Evolutionary conservation across 2,329 filamentous ascomycete species (phyloP).

Genomic region (Alternaria consortialis): DNA sequence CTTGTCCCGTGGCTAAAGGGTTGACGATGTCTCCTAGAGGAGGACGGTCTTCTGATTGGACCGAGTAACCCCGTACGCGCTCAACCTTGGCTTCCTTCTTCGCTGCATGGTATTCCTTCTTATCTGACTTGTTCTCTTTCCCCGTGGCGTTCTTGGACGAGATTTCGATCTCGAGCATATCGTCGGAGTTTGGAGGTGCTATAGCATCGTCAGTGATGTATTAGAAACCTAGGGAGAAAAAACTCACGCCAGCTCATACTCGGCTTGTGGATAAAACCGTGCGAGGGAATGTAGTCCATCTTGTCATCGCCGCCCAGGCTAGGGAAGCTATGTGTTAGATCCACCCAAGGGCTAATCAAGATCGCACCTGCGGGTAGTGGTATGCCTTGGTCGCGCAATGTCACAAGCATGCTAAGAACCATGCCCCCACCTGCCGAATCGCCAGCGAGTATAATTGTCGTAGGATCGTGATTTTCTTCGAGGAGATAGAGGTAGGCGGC

Average conservation of each 20-base stretch:
- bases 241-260: slow-evolving; percentile 78
- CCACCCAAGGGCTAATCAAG: slow-evolving; percentile 93
- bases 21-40: slow-evolving; percentile 19
- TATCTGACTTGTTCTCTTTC: slow-evolving; percentile 17
- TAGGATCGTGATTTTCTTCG: slow-evolving; percentile 73
- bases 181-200: slow-evolving; percentile 82
- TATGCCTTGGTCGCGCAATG: slow-evolving; percentile 81
- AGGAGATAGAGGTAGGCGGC: slow-evolving; percentile 88
- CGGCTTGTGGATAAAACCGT: slow-evolving; percentile 90
- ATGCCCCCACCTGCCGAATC: slow-evolving; percentile 95
- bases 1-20: slow-evolving; percentile 10
- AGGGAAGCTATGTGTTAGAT: slow-evolving; percentile 94
- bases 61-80: slow-evolving; percentile 47
- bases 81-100: slow-evolving; percentile 48
- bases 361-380: slow-evolving; percentile 89
- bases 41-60: slow-evolving; percentile 34
- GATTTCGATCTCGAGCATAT: slow-evolving; percentile 63
- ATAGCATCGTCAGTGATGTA: slow-evolving; percentile 9
- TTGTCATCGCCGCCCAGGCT: slow-evolving; percentile 78
- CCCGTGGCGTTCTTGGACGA: slow-evolving; percentile 2
- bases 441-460: slow-evolving; percentile 85
- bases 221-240: not conserved
- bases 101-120: slow-evolving; percentile 39
- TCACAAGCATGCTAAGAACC: slow-evolving; percentile 80
- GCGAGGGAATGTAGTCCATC: slow-evolving; percentile 85